phyloP scores from a whole-genome alignment of 192 early-diverging fungal genomes.

The Diversispora eburnea region DNA sequence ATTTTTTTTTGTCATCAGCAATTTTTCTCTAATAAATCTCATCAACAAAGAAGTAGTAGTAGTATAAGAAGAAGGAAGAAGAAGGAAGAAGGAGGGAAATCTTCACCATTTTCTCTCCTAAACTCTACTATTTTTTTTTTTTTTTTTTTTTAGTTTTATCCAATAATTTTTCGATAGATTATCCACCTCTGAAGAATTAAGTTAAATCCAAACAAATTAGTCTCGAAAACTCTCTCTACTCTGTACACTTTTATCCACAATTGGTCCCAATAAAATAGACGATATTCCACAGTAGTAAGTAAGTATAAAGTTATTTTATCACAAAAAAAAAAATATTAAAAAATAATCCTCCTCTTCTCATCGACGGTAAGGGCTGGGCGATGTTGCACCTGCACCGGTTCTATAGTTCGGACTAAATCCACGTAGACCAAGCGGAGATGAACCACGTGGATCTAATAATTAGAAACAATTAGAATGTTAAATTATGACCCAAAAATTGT shows the following conservation, averaged over 20 bases:
- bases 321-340: background rate
- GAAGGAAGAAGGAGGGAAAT: no score
- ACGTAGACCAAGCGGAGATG: slow-evolving; percentile 17
- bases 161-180: no score
- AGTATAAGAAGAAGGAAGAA: no score
- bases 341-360: background rate
- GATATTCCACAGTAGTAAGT: slow-evolving; percentile 5
- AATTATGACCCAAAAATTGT: background rate
- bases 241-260: background rate
- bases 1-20: slow-evolving; percentile 7
- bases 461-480: background rate
- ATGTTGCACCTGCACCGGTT: slow-evolving; percentile 18
- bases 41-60: no score
- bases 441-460: slow-evolving; percentile 22
- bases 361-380: slow-evolving; percentile 29
- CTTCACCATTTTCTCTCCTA: no score
- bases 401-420: slow-evolving; percentile 29
- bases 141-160: no score
- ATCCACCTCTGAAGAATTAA: no score
- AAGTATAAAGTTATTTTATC: background rate
- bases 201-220: background rate
- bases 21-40: background rate
- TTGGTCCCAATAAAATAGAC: background rate
- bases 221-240: background rate
- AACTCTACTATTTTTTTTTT: no score